Percentiles rank a stretch among this genome's conserved stretches.
Evolutionary conservation across 1,284 basidiomycete species (phyloP).

Genomic region (Spongiforma sp.): DNA sequence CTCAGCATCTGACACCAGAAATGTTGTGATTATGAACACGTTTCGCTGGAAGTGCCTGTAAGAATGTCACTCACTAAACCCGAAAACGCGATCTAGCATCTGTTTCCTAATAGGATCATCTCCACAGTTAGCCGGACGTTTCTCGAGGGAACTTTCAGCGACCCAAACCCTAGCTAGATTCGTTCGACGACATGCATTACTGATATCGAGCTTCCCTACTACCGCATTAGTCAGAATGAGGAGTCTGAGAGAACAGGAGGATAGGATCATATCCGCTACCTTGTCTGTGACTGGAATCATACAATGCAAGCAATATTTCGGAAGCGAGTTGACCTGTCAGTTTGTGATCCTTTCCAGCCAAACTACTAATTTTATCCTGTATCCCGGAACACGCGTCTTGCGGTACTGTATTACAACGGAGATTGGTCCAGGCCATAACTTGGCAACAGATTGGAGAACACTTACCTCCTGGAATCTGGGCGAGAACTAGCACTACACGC

Average conservation of each 20-base stretch:
- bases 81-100: conserved; percentile 20
- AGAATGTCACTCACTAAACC: conserved; percentile 16
- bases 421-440: neutral
- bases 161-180: conserved; percentile 22
- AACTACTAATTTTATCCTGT: neutral
- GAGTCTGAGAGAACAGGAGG: no score
- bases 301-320: neutral
- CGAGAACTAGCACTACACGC: neutral
- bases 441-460: neutral
- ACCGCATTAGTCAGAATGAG: no score
- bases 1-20: conserved; percentile 6
- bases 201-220: no score
- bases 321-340: neutral
- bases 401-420: neutral
- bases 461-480: neutral
- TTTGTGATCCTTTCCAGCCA: neutral
- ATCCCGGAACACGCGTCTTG: neutral
- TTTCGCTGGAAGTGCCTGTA: neutral
- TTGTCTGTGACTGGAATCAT: neutral
- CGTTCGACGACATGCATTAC: conserved; percentile 12
- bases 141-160: neutral
- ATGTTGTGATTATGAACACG: neutral
- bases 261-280: conserved; percentile 4
- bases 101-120: neutral
- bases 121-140: no score